Base-by-base conservation (phyloP, 176 grass and related monocot genomes). In the Raddia distichophylla region DNA sequence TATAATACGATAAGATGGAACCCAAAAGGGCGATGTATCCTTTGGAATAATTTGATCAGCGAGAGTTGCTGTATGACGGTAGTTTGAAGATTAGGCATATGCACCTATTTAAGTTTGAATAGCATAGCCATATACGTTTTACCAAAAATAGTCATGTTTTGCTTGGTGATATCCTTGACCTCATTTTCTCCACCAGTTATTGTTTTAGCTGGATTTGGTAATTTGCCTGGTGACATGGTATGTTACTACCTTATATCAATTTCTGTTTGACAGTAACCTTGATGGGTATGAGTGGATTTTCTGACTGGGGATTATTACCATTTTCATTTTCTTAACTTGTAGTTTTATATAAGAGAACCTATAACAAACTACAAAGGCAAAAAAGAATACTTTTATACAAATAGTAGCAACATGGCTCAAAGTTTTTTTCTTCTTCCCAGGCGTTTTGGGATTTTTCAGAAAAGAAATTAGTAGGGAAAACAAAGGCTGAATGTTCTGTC, bases 171-270 rank as follows among this genome's bases (percentile, higher is more conserved):
- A 75, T 83, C 78, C 88, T 89, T 98, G 60, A 93, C 78, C 76
- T 18, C 46, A 74, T 79, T 89, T 78, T 87, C 68, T 90, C 44
- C 6, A 83, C 85, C 81, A 93, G 90, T 98, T 88, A 67, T 98
- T 10, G 86, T 94, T 87, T 78, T 98, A 75, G 95, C 92, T 64
- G 95, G 95, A 70, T 98, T 98, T 75, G 95, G 95, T 67, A 95
- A 98, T 91, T 95, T 98, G 72, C 86, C 92, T 84, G 95, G 92
- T 89, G 79, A 98, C 86, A 95, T 98, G 95, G 95, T 98, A 86
- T 83, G 82, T 79, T 59, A 63, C 40, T 84, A 20, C 5, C 18
- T 69, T 51, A 64, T 65, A 22, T 15, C 50, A 49, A 43, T 74
- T 65, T 81, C 2, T 85, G 20, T n/a, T 63, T 8, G 43, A 3